phyloP scores from a whole-genome alignment of 352 stramenopile species.

The Phytophthora podocarpi region DNA sequence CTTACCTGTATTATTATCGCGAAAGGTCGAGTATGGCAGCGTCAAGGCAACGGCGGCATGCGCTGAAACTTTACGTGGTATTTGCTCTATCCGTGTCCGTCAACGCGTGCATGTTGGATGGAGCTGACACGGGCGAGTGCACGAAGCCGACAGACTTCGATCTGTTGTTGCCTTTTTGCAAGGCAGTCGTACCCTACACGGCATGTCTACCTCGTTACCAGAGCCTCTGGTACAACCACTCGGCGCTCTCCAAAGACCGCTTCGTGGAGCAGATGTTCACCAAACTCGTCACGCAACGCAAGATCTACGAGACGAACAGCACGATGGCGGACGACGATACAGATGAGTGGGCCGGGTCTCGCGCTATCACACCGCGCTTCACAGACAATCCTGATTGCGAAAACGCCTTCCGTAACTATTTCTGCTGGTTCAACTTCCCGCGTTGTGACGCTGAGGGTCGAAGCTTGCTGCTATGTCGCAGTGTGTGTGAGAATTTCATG shows the following conservation, averaged over 20 bases:
- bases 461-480: slow-evolving; percentile 86
- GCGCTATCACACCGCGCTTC: slow-evolving; percentile 78
- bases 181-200: slow-evolving; percentile 71
- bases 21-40: no score
- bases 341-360: slow-evolving; percentile 71
- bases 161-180: slow-evolving; percentile 73
- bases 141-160: slow-evolving; percentile 66
- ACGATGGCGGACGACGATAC: slow-evolving; percentile 57
- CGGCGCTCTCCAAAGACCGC: slow-evolving; percentile 70
- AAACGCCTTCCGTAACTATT: slow-evolving; percentile 91
- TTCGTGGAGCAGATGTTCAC: slow-evolving; percentile 72
- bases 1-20: no score
- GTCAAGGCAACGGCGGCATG: not conserved
- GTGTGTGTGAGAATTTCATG: slow-evolving; percentile 92
- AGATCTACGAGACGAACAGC: slow-evolving; percentile 68
- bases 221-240: slow-evolving; percentile 82
- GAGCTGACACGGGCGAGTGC: slow-evolving; percentile 67
- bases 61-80: not conserved
- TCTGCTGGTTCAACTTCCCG: slow-evolving; percentile 93
- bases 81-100: not conserved
- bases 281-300: slow-evolving; percentile 64
- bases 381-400: slow-evolving; percentile 88
- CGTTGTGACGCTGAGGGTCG: slow-evolving; percentile 85
- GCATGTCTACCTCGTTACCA: slow-evolving; percentile 76
- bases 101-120: slow-evolving; percentile 48